Percentiles rank a stretch among this genome's conserved stretches.
Evolutionary conservation across 106 monocot species (phyloP).

Genomic region (Dioscorea zingiberensis): DNA sequence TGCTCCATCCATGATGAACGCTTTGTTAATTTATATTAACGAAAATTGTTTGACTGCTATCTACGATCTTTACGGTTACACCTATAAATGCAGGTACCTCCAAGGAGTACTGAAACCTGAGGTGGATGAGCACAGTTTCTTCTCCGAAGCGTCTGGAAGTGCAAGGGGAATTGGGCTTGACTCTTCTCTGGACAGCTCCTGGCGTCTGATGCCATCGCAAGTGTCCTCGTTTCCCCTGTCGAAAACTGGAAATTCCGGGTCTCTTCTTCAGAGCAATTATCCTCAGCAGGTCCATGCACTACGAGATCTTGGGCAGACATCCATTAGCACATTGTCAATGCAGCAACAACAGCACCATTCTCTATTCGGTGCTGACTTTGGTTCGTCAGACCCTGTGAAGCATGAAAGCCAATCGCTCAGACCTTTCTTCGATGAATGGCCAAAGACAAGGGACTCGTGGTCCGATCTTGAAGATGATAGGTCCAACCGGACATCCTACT

Average conservation of each 20-base stretch:
- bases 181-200: conserved; percentile 13
- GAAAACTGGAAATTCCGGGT: not conserved
- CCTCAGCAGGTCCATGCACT: conserved; percentile 16
- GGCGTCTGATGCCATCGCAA: conserved; percentile 13
- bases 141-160: conserved; percentile 15
- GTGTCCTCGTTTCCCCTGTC: not conserved
- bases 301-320: conserved; percentile 12
- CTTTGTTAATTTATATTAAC: no score
- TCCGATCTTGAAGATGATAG: conserved; percentile 20
- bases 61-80: not conserved
- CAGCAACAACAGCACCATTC: conserved; percentile 18
- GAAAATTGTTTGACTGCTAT: no score
- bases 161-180: conserved; percentile 2
- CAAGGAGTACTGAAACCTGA: conserved; percentile 31
- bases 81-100: conserved; percentile 27
- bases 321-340: conserved; percentile 10
- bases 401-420: conserved; percentile 23
- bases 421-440: conserved; percentile 39
- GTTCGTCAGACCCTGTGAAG: conserved; percentile 10
- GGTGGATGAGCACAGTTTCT: conserved; percentile 26
- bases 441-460: conserved; percentile 23
- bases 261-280: conserved; percentile 11
- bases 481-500: conserved; percentile 19
- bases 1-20: no score
- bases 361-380: conserved; percentile 11